Base-by-base conservation (phyloP, 805 yeast genomes). In the Hagleromyces aurorensis region DNA sequence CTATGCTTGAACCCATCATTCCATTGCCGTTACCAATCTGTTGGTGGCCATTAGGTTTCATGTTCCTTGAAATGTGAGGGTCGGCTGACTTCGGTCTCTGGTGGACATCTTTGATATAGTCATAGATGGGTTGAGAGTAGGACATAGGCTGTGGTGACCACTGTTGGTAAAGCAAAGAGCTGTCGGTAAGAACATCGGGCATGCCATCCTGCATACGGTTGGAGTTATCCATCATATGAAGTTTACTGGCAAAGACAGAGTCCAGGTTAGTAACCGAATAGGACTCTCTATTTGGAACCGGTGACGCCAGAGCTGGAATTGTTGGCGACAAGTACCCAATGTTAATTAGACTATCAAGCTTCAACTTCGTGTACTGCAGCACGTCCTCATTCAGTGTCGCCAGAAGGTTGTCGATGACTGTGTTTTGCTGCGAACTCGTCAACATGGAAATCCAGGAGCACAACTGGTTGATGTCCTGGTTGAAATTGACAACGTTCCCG, bases 401-500 rank as follows among this genome's bases (percentile, higher is more conserved):
- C 35, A 75, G 58, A 49, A 74, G 53, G 46, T 70, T 67, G 42
- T 73, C 79, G 36, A 72, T 61, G 52, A 72, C 67, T 28, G 69
- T 57, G 33, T 68, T 58, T 40, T 63, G 70, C 38, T 74, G 78
- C 25, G 62, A 64, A n/a, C 70, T 63, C 27, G 58, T 61, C 49
- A 75, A 59, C 39, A 59, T 60, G 30, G 64, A 64, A 37, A 70
- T 57, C 77, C 77, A 72, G 36, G 57, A 59, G 38, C 69, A 62
- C 39, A 69, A 58, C 37, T 64, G 64, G 32, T 64, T 58, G 45
- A 73, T 60, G 41, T 74, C 78, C 46, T 59, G 67, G 40, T 64
- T 67, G 44, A 70, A 70, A 34, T 63, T 62, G 5, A 46, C 44
- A 8, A 44, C 46, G 13, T 40, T 40, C 4, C 37, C 23, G 21